A percentile compares a stretch with the other conserved stretches of the same genome.
These are phyloP conservation scores for Pseudocercospora crystallina DNA, from an alignment of 2,329 filamentous ascomycete genomes.

Conservation along the genomic window DNA sequence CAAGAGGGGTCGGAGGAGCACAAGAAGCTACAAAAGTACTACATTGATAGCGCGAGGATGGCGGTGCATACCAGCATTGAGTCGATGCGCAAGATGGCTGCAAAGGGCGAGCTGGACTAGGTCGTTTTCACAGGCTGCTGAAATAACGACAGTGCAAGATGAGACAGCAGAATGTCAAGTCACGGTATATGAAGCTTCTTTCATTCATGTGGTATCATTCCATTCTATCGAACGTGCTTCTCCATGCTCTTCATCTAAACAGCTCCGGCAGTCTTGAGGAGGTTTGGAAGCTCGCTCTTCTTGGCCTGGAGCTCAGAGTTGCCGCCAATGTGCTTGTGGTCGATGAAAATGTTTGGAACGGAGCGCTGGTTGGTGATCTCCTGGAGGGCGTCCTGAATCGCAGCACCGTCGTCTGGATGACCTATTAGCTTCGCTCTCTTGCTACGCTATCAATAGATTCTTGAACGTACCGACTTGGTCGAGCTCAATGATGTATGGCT, in stretches of 20 bases:
- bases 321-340: slow-evolving; percentile 86
- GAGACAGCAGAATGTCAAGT: neutral
- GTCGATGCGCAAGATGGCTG: slow-evolving; percentile 43
- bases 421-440: neutral
- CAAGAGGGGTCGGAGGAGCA: slow-evolving; percentile 38
- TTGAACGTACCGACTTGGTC: slow-evolving; percentile 77
- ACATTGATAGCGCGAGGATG: slow-evolving; percentile 37
- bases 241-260: slow-evolving; percentile 44
- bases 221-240: too few species aligned
- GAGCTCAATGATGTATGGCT: slow-evolving; percentile 76
- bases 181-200: neutral
- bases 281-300: slow-evolving; percentile 61
- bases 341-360: slow-evolving; percentile 95
- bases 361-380: slow-evolving; percentile 80
- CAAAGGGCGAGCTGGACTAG: slow-evolving; percentile 28
- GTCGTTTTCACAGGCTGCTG: too few species aligned
- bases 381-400: slow-evolving; percentile 77
- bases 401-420: slow-evolving; percentile 71
- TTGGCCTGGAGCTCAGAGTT: slow-evolving; percentile 82
- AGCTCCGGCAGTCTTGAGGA: slow-evolving; percentile 66
- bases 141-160: neutral
- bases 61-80: slow-evolving; percentile 47
- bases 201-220: slow-evolving; percentile 1
- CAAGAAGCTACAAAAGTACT: slow-evolving; percentile 29
- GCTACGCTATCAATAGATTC: too few species aligned